Base-by-base conservation (phyloP, 208 protist genomes). In the Wallacemonas sp. region DNA sequence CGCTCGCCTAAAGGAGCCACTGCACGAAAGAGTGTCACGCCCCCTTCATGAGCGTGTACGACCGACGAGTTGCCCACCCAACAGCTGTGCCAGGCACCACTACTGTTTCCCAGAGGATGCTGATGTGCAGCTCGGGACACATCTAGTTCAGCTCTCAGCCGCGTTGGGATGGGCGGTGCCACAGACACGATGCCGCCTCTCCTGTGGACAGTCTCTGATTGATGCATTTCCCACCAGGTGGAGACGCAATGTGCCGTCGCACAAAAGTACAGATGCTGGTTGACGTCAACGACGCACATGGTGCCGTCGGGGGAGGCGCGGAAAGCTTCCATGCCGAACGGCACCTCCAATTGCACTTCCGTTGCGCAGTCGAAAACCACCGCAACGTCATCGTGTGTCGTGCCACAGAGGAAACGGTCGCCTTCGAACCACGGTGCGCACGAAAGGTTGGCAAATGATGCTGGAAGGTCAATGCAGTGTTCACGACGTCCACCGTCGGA, bases 341-440 rank as follows among this genome's bases (percentile, higher is more conserved):
- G 81, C 61, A 87, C 33, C 54, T 82, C 69, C 17, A 92, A 48
- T 54, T 72, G 71, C 15, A 68, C 41, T 50, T 84, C 79, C 22
- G 75, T 39, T 2, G 65, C 42, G 57, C 70, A 85, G 62, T 88
- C 81, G 63, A 87, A 88, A 12, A 85, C 72, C 33, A 80, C 39
- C n/a, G 82, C 39, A 8, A 69, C 67, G 24, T 73, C 81, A 45
- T 85, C 77, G 27, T 66, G 57, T 10, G 66, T 81, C 30, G 61
- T 82, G 68, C 81, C 84, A 12, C 72, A 30, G 27, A 92, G 74
- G 62, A 82, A 89, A 10, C 76, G 81, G 37, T 76, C 63, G 4
- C 85, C 81, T 29, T 77, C 60, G 60, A 91, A 88, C 1, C 52
- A 53, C 2, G 83, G 63, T 9, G 73, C 60, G 15, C 81, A 87